Base-by-base conservation (phyloP, 2,329 filamentous ascomycete species). In the Colletotrichum coccodes region DNA sequence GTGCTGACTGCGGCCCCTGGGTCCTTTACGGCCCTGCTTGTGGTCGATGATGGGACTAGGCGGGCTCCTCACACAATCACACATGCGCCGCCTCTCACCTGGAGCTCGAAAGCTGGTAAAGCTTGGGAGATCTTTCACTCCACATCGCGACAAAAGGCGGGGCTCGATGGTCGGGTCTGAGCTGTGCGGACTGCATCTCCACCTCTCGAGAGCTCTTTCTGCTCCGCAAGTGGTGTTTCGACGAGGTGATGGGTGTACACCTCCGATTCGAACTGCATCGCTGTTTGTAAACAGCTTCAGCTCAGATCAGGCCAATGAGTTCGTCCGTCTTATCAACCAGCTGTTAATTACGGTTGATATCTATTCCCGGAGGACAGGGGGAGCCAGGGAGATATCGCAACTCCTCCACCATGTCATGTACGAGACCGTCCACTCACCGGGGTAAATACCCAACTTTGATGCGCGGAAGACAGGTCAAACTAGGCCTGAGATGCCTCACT, bases 1-100 rank as follows among this genome's bases (percentile, higher is more conserved):
- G 65, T 68, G 65, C 60, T 68, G 54, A 56, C 65, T 21, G 54
- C 54, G 53, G 38, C 16, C 53, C 34, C 53, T 40, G 53, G 16
- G 23, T 11, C n/a, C 12, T 21, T 16, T 23, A 3, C 38, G 54
- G 46, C 28, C n/a, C 26, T 46, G 18, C n/a, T 23, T 34, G n/a
- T 32, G 28, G 54, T 28, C 40, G 12, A n/a, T 16, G 2, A 52
- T 18, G 38, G n/a, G 23, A 28, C 23, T 40, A 21, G 52, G 40
- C 16, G 12, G 21, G 16, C 14, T 11, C 21, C 34, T 18, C 8
- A n/a, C 7, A 56, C 47, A 61, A 14, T 11, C 18, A 46, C 54
- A 30, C 28, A 18, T 21, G 28, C 23, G 42, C 40, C n/a, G 38
- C 38, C 34, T 3, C 23, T 38, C 32, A 46, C 18, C 60, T 63